phyloP scores from a whole-genome alignment of 176 grass and related monocot genomes.

The Juncus effusus region DNA sequence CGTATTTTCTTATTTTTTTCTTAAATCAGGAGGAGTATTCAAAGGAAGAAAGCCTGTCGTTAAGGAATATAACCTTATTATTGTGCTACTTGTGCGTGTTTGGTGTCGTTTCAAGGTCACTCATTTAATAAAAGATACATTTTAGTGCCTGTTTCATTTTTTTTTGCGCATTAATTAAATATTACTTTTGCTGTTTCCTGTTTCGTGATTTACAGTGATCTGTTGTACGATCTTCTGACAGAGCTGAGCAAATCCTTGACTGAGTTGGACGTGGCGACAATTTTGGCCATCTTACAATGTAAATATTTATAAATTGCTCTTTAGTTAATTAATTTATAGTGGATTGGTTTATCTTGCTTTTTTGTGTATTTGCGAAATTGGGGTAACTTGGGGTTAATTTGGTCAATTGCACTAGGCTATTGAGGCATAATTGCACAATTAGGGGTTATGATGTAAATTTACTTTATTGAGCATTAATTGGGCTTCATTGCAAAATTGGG shows the following conservation, averaged over 20 bases:
- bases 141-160: no score
- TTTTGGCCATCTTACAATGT: slow-evolving; percentile 75
- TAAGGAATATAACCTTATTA: slow-evolving; percentile 74
- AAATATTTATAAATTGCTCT: slow-evolving; percentile 26
- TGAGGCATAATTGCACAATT: no score
- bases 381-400: no score
- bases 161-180: no score
- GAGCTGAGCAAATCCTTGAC: slow-evolving; percentile 63
- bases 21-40: slow-evolving; percentile 67
- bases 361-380: no score
- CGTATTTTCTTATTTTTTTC: slow-evolving; percentile 16
- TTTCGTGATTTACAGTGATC: slow-evolving; percentile 40
- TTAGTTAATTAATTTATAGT: neutral
- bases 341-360: no score
- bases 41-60: slow-evolving; percentile 68
- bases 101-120: slow-evolving; percentile 73
- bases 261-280: slow-evolving; percentile 73
- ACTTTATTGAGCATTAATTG: no score
- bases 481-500: no score
- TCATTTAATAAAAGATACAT: neutral
- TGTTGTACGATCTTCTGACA: slow-evolving; percentile 80
- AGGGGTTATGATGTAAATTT: no score
- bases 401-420: no score
- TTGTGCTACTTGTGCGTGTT: slow-evolving; percentile 78
- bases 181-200: no score